Evolutionary conservation across 2,329 filamentous ascomycete genomes (phyloP), one percentile per base, ranked within the genome.

Genomic region (Exophiala lecanii-corni): DNA sequence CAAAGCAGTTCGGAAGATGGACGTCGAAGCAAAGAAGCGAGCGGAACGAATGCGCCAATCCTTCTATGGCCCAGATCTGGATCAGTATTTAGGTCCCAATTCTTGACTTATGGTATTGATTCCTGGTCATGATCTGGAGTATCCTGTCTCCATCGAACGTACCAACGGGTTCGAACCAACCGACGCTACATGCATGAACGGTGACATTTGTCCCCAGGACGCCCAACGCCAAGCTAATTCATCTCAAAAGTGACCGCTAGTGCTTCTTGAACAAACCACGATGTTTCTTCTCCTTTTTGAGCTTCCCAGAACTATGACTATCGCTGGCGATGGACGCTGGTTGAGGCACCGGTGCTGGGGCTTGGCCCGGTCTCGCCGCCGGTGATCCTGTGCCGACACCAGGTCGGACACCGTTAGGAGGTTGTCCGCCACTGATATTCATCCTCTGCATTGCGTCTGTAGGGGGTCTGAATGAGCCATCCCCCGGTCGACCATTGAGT

Each of bases 31-130:
- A 44, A 82, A 72, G 65, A 79, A 68, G 60, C 81, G 72, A 49
- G 72, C 74, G 13, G 77, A 85, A 47, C 79, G 67, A 56, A 61
- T 95, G 46, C 74, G 81, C 51, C 72, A 79, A 54, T 73, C 86
- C 66, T 84, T 95, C 50, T 91, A 86, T 63, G 75, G 78, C 53
- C 76, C 84, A n/a, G 84, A 91, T 53, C 69, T 94, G 41, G 79
- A 89, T 56, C 79, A 74, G 58, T 92, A 94, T 60, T 64, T 94
- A 13, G 76, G 81, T 13, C 46, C 49, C 36, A 36, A 47, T 36
- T 36, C 39, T 9, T 53, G 36, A 50, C 9, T 13, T 39, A 12
- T 6, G 12, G 7, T 12, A 26, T 26, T 26, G 23, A 26, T 26
- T 26, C 23, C 6, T 12, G 12, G 12, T 26, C 23, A 26, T 12